Evolutionary conservation across 2,329 filamentous ascomycete genomes (phyloP).

Genomic region (Fusarium chuoi): DNA sequence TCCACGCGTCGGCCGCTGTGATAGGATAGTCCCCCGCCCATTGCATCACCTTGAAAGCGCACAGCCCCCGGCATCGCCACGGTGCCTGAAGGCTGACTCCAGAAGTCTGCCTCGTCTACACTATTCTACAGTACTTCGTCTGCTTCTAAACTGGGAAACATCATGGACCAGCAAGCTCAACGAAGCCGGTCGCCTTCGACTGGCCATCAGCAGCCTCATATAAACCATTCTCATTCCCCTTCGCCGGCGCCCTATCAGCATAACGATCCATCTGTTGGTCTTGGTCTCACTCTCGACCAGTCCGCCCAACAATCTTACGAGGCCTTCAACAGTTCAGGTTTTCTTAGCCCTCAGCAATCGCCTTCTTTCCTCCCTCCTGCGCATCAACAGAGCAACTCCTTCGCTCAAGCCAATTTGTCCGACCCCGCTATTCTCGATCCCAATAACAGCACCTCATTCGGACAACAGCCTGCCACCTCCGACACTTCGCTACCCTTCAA

Average conservation of each 20-base stretch:
- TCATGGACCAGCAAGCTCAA: conserved; percentile 57
- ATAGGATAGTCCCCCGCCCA: conserved; percentile 46
- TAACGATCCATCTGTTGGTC: conserved; percentile 60
- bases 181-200: conserved; percentile 70
- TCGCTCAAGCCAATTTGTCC: conserved; percentile 47
- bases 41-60: conserved; percentile 49
- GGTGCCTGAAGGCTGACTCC: conserved; percentile 58
- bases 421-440: conserved; percentile 54
- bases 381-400: conserved; percentile 45
- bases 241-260: conserved; percentile 66
- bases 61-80: conserved; percentile 57
- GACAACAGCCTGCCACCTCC: conserved; percentile 53
- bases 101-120: conserved; percentile 55
- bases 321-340: conserved; percentile 57
- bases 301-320: conserved; percentile 54
- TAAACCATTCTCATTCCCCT: conserved; percentile 75
- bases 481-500: conserved; percentile 55
- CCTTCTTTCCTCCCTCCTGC: conserved; percentile 47
- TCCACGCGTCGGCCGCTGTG: conserved; percentile 45
- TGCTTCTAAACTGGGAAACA: conserved; percentile 48
- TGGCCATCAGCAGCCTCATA: conserved; percentile 68
- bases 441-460: conserved; percentile 53
- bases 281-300: conserved; percentile 69
- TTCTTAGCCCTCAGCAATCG: conserved; percentile 59
- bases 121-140: conserved; percentile 31